Conservation (phyloP, 805 yeast genomes). For the Starmerella potacharoeniae region DNA sequence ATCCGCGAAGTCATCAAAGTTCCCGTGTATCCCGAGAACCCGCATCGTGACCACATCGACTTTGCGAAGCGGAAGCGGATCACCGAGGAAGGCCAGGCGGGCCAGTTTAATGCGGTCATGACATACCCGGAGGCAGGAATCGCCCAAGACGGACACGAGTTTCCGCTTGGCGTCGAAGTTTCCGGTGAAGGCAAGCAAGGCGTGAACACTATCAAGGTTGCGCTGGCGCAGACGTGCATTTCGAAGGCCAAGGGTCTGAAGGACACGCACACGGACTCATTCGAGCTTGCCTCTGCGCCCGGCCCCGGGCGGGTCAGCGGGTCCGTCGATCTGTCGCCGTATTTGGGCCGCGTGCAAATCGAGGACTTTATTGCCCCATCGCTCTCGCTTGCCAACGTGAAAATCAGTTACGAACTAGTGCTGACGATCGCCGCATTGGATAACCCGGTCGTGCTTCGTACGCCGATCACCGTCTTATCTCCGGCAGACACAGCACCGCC, state of each 20-base stretch:
- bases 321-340: not conserved
- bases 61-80: not conserved
- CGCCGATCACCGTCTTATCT: constrained; percentile 1
- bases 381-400: not conserved
- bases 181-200: not conserved
- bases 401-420: not conserved
- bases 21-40: not conserved
- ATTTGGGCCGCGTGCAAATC: not conserved
- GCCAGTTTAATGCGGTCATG: not conserved
- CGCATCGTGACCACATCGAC: not conserved
- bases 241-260: not conserved
- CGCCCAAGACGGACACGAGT: not conserved
- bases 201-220: not conserved
- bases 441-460: not conserved
- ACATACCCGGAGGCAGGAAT: not conserved
- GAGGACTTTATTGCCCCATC: not conserved
- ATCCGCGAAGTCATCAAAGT: not conserved
- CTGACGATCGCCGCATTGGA: not conserved
- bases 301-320: not conserved
- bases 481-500: not conserved
- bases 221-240: not conserved
- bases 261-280: not conserved
- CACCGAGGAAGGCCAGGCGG: not conserved
- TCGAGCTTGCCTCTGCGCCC: not conserved
- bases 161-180: not conserved